A percentile compares a stretch with the other conserved stretches of the same genome.
Conservation (phyloP, 306 rosid species). For the Urtica urens region DNA sequence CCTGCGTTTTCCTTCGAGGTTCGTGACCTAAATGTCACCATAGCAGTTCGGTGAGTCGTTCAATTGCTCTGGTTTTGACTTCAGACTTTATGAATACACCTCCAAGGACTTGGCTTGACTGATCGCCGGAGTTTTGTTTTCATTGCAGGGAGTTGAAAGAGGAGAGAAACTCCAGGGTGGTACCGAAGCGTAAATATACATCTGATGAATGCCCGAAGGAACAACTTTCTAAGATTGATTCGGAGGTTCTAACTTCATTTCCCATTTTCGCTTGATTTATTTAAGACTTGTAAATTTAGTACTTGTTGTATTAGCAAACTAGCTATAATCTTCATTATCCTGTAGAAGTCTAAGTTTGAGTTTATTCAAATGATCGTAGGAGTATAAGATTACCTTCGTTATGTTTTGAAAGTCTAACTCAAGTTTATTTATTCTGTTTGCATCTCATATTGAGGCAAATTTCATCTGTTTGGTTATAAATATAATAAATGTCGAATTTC, state of each 20-base stretch:
- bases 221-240: constrained; percentile 65
- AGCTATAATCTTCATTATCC: neutral
- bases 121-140: constrained; percentile 1
- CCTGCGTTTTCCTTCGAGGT: constrained; percentile 53
- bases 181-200: constrained; percentile 20
- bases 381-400: neutral
- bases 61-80: neutral
- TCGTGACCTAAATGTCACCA: constrained; percentile 41
- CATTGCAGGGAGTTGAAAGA: constrained; percentile 38
- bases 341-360: neutral
- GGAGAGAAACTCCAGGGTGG: constrained; percentile 21
- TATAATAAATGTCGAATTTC: constrained; percentile 21
- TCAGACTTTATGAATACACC: neutral
- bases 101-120: neutral
- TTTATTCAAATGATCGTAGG: neutral
- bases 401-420: no score
- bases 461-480: constrained; percentile 4
- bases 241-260: constrained; percentile 84
- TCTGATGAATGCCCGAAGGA: constrained; percentile 32
- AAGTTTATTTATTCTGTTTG: neutral
- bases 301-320: neutral
- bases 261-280: neutral
- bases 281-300: neutral
- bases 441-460: no score
- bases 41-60: constrained; percentile 36